Conservation (phyloP, 768 basidiomycete species). For the Russula sp. region DNA sequence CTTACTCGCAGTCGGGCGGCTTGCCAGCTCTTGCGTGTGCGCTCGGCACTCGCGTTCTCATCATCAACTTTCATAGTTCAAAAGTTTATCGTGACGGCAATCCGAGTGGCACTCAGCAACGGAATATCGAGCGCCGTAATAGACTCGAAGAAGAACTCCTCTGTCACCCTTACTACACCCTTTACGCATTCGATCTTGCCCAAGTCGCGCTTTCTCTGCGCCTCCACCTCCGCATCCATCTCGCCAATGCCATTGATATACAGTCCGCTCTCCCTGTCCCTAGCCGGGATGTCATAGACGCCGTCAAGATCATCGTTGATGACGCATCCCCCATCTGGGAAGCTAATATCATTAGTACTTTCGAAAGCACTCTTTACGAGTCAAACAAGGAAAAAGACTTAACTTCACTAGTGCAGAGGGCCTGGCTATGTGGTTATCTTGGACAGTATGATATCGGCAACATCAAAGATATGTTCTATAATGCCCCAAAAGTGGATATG, state of each 20-base stretch:
- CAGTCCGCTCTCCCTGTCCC: slow-evolving; percentile 42
- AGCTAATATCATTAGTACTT: slow-evolving; percentile 25
- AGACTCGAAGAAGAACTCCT: slow-evolving; percentile 40
- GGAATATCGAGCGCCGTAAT: slow-evolving; percentile 25
- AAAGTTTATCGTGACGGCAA: background rate
- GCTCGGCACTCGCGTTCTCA: slow-evolving; percentile 29
- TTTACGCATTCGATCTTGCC: slow-evolving; percentile 52
- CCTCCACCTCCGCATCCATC: slow-evolving; percentile 36
- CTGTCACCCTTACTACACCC: slow-evolving; percentile 38
- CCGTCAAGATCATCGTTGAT: slow-evolving; percentile 34
- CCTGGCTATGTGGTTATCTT: slow-evolving; percentile 35
- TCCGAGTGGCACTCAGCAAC: slow-evolving; percentile 1
- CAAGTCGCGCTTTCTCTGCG: slow-evolving; percentile 46
- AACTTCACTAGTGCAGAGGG: slow-evolving; percentile 25
- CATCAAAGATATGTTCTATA: slow-evolving; percentile 37
- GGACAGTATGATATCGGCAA: slow-evolving; percentile 32
- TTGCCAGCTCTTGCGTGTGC: slow-evolving; percentile 45
- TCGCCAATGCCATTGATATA: slow-evolving; percentile 51
- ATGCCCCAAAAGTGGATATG: slow-evolving; percentile 43
- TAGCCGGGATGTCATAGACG: slow-evolving; percentile 37
- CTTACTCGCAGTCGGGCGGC: slow-evolving; percentile 38
- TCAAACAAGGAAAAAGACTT: slow-evolving; percentile 17
- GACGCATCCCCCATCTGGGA: slow-evolving; percentile 20
- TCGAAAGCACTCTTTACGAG: slow-evolving; percentile 22
- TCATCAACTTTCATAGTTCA: slow-evolving; percentile 25